Conservation (phyloP, 306 rosid genomes). For the Parietaria judaica region DNA sequence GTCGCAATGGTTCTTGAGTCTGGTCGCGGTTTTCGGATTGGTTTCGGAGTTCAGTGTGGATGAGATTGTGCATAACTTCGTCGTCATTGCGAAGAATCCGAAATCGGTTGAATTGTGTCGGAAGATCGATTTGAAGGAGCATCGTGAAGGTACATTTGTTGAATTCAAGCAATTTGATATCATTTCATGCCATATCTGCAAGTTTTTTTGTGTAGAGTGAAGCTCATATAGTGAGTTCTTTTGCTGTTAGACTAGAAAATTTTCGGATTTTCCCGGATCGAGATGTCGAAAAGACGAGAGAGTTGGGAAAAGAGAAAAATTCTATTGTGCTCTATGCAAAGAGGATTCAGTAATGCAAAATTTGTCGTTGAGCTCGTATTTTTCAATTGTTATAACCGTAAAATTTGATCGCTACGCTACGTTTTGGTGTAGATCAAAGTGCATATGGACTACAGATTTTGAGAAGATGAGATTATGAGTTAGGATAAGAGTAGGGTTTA, state of each 20-base stretch:
- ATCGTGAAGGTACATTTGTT: conserved; percentile 25
- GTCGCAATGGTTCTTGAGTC: conserved; percentile 51
- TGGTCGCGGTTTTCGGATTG: conserved; percentile 53
- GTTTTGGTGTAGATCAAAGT: too few species aligned
- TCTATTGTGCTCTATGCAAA: neutral
- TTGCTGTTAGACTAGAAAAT: too few species aligned
- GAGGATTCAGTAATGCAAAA: too few species aligned
- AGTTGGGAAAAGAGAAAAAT: neutral
- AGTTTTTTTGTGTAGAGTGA: too few species aligned
- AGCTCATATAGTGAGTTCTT: too few species aligned
- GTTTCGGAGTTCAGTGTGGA: conserved; percentile 35
- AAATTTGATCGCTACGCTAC: too few species aligned
- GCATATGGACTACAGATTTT: too few species aligned
- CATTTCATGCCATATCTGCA: neutral
- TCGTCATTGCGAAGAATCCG: conserved; percentile 26
- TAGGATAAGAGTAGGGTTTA: too few species aligned
- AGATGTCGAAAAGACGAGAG: neutral
- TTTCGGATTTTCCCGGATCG: neutral
- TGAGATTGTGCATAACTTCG: conserved; percentile 43
- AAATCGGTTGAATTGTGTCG: conserved; percentile 43
- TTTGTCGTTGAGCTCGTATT: too few species aligned
- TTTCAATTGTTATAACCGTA: too few species aligned
- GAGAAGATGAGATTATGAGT: too few species aligned
- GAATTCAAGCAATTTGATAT: neutral
- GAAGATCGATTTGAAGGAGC: conserved; percentile 30